Evolutionary conservation across 2,329 filamentous ascomycete species (phyloP).

Genomic region (Fusarium scirpi): DNA sequence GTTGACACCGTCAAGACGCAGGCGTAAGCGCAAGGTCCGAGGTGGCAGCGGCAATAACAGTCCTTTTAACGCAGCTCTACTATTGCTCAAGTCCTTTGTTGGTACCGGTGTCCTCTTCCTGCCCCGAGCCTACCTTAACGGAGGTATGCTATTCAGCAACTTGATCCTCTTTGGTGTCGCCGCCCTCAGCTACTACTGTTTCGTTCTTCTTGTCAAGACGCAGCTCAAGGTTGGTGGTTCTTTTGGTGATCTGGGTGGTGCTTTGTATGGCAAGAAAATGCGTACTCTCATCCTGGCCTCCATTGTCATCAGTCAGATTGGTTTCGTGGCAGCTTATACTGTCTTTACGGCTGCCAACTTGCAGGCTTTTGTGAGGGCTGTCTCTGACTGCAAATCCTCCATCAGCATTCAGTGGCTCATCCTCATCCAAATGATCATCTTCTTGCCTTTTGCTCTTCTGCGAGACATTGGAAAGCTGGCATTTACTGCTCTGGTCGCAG

Average conservation of each 20-base stretch:
- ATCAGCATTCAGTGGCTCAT: constrained; percentile 93
- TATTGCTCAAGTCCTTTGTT: constrained; percentile 97
- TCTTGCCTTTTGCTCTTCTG: constrained; percentile 92
- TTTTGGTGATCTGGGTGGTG: constrained; percentile 95
- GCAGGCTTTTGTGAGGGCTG: constrained; percentile 92
- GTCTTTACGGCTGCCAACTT: constrained; percentile 97
- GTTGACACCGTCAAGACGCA: constrained; percentile 79
- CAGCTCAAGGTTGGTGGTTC: constrained; percentile 90
- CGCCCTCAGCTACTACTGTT: constrained; percentile 93
- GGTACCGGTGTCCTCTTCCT: constrained; percentile 95
- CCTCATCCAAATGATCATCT: constrained; percentile 93
- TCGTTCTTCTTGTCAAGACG: constrained; percentile 90
- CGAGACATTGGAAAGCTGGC: constrained; percentile 98
- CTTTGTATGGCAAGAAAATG: constrained; percentile 92
- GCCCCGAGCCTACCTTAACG: constrained; percentile 92
- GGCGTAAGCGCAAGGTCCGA: constrained; percentile 80
- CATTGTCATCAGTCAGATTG: constrained; percentile 94
- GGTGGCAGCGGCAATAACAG: constrained; percentile 81
- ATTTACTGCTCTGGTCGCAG: constrained; percentile 92
- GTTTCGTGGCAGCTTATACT: constrained; percentile 94
- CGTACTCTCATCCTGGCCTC: constrained; percentile 87
- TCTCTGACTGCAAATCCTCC: constrained; percentile 85
- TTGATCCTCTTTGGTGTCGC: constrained; percentile 89
- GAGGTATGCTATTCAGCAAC: constrained; percentile 97
- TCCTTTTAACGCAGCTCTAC: constrained; percentile 81